phyloP scores from a whole-genome alignment of 306 rosid genomes.

The Hippophae rhamnoides region DNA sequence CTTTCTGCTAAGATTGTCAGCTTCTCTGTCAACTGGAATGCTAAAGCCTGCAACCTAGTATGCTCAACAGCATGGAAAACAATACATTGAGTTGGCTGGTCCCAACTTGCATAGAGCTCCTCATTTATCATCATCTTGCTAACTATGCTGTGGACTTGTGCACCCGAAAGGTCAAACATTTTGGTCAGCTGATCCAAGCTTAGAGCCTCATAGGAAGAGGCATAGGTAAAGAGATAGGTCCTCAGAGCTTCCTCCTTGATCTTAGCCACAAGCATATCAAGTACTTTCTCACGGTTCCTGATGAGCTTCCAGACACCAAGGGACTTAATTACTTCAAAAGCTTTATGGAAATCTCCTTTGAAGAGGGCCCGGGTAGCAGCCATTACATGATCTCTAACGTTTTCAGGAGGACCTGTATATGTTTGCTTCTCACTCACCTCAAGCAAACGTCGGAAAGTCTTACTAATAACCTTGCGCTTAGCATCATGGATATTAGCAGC shows the following conservation, averaged over 20 bases:
- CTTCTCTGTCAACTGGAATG: conserved; percentile 82
- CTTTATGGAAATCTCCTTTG: conserved; percentile 67
- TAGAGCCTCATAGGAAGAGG: conserved; percentile 69
- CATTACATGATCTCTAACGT: conserved; percentile 87
- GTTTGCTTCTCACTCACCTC: conserved; percentile 82
- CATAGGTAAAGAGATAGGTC: conserved; percentile 79
- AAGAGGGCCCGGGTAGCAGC: conserved; percentile 77
- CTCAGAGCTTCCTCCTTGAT: conserved; percentile 90
- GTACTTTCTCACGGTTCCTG: conserved; percentile 41
- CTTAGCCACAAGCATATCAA: conserved; percentile 69
- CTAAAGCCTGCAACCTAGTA: conserved; percentile 65
- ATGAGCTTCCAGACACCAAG: conserved; percentile 89
- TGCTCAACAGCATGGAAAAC: conserved; percentile 45
- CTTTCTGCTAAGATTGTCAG: conserved; percentile 72
- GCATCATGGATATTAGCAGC: conserved; percentile 80
- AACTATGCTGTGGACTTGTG: conserved; percentile 54
- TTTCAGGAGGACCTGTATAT: conserved; percentile 89
- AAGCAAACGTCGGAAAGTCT: conserved; percentile 65
- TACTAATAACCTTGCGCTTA: conserved; percentile 66
- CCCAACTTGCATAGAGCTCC: conserved; percentile 69
- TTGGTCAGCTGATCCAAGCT: conserved; percentile 62
- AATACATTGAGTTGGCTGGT: conserved; percentile 24
- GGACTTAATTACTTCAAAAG: conserved; percentile 57
- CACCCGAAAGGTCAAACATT: conserved; percentile 61
- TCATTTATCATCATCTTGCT: conserved; percentile 92